Conservation (phyloP, 116 monocot genomes). For the Trichopus zeylanicus region DNA sequence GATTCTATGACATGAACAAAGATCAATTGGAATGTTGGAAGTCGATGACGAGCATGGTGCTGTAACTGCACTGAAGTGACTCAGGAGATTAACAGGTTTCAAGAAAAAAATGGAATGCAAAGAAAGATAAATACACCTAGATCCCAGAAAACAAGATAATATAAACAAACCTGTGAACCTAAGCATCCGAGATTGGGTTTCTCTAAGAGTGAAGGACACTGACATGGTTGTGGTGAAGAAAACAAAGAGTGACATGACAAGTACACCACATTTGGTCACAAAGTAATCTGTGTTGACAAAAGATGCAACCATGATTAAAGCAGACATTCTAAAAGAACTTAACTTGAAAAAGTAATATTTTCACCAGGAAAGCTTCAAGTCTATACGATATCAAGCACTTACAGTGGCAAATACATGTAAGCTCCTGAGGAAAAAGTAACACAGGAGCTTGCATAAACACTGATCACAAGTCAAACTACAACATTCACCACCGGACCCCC, state of each 20-base stretch:
- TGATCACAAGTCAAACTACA: too few relatives aligned
- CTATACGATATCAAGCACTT: too few relatives aligned
- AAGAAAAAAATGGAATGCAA: neutral
- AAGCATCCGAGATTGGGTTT: conserved; percentile 99
- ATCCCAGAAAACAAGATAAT: neutral
- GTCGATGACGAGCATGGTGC: conserved; percentile 92
- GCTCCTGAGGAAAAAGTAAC: too few relatives aligned
- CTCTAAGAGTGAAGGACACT: conserved; percentile 93
- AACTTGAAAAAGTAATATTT: too few relatives aligned
- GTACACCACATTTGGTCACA: conserved; percentile 94
- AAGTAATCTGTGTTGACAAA: conserved; percentile 68
- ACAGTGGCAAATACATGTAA: too few relatives aligned
- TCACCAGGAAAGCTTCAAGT: too few relatives aligned
- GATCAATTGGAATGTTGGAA: conserved; percentile 95
- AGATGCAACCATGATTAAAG: neutral
- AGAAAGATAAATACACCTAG: too few relatives aligned
- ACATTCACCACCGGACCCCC: too few relatives aligned
- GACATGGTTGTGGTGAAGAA: conserved; percentile 99
- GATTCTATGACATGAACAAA: conserved; percentile 99
- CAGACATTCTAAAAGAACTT: too few relatives aligned
- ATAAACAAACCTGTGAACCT: conserved; percentile 81
- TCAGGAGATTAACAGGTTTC: neutral
- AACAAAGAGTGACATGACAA: conserved; percentile 98
- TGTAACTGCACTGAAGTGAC: conserved; percentile 90
- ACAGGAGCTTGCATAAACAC: too few relatives aligned